phyloP scores from a whole-genome alignment of 306 rosid species.

The Inga leiocalycina region DNA sequence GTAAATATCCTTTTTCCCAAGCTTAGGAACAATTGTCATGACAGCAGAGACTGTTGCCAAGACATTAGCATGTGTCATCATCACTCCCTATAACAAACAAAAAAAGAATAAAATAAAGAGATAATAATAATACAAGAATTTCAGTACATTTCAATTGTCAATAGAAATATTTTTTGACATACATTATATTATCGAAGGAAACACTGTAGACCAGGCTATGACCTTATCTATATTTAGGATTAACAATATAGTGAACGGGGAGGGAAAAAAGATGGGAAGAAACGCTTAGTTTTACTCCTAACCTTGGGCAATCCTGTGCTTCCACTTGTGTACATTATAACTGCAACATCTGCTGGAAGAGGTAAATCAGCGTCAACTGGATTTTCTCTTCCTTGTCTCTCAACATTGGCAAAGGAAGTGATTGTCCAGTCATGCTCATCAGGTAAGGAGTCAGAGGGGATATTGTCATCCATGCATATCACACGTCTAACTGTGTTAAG shows the following conservation, averaged over 20 bases:
- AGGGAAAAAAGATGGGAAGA: conserved; percentile 17
- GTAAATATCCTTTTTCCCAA: conserved; percentile 76
- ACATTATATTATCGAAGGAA: neutral
- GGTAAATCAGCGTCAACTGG: conserved; percentile 79
- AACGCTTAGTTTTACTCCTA: conserved; percentile 35
- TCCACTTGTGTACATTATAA: conserved; percentile 99
- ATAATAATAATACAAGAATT: neutral
- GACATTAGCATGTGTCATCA: conserved; percentile 97
- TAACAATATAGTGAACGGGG: conserved; percentile 22
- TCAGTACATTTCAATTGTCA: neutral
- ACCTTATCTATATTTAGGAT: conserved; percentile 10
- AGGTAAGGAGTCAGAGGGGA: conserved; percentile 55
- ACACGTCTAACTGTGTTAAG: conserved; percentile 77
- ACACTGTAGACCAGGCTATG: neutral
- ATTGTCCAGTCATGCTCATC: conserved; percentile 65
- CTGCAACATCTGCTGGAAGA: conserved; percentile 82
- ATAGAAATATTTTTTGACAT: neutral
- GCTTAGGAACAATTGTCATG: conserved; percentile 84
- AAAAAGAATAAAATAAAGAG: neutral
- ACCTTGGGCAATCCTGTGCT: conserved; percentile 99
- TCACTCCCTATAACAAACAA: conserved; percentile 78
- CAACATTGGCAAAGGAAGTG: conserved; percentile 63
- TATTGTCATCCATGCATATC: conserved; percentile 76
- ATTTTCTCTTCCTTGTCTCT: conserved; percentile 66
- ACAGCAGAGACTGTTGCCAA: conserved; percentile 83